phyloP scores from a whole-genome alignment of 371 early-diverging fungal species.

The Phascolomyces articulosus region DNA sequence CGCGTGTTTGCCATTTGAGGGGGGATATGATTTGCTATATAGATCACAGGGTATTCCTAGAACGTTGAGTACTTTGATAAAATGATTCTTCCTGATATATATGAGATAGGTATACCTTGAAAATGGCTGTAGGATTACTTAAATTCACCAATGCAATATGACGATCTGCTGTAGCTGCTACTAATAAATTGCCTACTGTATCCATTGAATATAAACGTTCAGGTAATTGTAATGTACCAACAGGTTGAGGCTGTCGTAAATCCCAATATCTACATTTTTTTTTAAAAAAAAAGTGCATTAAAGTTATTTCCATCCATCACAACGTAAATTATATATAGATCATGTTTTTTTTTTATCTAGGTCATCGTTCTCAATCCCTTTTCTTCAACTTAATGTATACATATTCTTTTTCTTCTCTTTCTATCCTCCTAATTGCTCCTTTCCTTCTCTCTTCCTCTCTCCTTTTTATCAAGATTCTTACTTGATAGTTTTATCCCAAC shows the following conservation, averaged over 20 bases:
- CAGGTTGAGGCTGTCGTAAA: conserved; percentile 74
- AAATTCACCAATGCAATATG: conserved; percentile 80
- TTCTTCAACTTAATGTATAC: too few relatives aligned
- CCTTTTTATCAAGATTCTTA: not conserved
- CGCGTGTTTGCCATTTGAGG: conserved; percentile 85
- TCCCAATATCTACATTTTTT: conserved; percentile 83
- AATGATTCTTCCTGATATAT: too few relatives aligned
- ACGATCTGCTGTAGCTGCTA: conserved; percentile 59
- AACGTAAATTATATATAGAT: too few relatives aligned
- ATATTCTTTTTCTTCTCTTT: too few relatives aligned
- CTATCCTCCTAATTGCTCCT: not conserved
- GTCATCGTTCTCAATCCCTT: too few relatives aligned
- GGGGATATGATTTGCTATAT: conserved; percentile 36
- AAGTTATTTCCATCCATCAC: too few relatives aligned
- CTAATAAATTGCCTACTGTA: conserved; percentile 46
- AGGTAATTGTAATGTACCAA: conserved; percentile 74
- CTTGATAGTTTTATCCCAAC: conserved; percentile 97
- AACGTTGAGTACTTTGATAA: too few relatives aligned
- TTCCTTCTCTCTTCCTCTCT: too few relatives aligned
- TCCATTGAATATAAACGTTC: conserved; percentile 95
- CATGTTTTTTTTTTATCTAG: too few relatives aligned
- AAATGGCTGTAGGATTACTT: conserved; percentile 75
- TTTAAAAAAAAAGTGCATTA: not conserved
- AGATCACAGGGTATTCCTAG: too few relatives aligned
- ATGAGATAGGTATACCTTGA: conserved; percentile 46